phyloP scores from a whole-genome alignment of 2,329 filamentous ascomycete species.

The Eutypella sp. region DNA sequence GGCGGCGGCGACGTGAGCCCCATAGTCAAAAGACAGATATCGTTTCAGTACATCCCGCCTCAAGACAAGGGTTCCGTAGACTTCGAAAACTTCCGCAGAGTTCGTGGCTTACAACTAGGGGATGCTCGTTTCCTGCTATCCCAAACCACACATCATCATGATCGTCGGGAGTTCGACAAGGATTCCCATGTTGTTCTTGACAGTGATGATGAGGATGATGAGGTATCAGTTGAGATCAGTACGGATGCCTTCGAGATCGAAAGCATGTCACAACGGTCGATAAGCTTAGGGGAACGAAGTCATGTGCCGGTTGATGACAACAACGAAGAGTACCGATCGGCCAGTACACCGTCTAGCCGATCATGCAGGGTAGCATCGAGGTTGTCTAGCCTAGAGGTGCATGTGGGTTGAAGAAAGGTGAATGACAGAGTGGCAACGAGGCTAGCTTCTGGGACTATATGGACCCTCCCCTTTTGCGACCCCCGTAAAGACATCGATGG shows the following conservation, averaged over 20 bases:
- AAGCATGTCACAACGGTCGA: no score
- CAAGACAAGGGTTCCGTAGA: slow-evolving; percentile 13
- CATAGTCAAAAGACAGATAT: not conserved
- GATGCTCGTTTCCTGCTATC: not conserved
- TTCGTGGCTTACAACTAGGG: not conserved
- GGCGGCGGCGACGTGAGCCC: not conserved
- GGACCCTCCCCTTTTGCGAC: no score
- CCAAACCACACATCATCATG: not conserved
- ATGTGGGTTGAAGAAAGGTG: no score
- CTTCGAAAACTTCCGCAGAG: slow-evolving; percentile 19
- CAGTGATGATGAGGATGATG: no score
- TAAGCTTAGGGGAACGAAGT: not conserved
- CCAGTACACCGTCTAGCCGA: not conserved
- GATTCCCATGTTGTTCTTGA: no score
- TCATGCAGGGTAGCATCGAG: no score
- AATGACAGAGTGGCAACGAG: no score
- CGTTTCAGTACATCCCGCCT: not conserved
- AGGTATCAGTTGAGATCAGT: no score
- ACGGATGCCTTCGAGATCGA: no score
- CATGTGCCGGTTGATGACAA: not conserved
- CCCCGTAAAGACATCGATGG: no score
- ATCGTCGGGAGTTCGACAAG: not conserved
- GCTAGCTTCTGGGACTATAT: no score
- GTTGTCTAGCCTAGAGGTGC: no score
- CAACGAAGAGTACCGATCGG: not conserved